Conservation (phyloP, 1,284 basidiomycete genomes). For the Coniferiporia weirii region DNA sequence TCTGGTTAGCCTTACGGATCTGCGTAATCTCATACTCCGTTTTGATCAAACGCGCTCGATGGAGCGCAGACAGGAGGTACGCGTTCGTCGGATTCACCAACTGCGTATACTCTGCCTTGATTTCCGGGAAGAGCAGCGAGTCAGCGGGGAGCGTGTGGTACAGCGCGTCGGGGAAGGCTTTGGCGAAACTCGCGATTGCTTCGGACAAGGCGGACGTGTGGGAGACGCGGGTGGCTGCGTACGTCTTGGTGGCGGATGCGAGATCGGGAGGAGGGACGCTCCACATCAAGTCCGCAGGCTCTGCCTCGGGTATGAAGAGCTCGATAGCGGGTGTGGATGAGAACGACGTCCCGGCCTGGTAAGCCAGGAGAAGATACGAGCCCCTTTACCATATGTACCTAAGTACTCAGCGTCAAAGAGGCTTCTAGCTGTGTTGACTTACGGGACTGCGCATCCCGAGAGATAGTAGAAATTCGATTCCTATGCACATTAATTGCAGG, state of each 20-base stretch:
- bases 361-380: slow-evolving; percentile 63
- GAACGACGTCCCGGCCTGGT: slow-evolving; percentile 46
- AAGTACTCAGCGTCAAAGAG: neutral
- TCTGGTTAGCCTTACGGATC: slow-evolving; percentile 75
- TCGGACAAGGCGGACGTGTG: slow-evolving; percentile 45
- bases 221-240: slow-evolving; percentile 52
- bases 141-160: slow-evolving; percentile 58
- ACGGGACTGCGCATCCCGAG: slow-evolving; percentile 71
- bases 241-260: slow-evolving; percentile 46
- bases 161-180: slow-evolving; percentile 53
- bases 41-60: slow-evolving; percentile 74
- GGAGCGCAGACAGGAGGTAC: slow-evolving; percentile 70
- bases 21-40: slow-evolving; percentile 65
- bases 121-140: slow-evolving; percentile 50
- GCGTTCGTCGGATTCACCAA: slow-evolving; percentile 43
- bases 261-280: slow-evolving; percentile 75
- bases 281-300: slow-evolving; percentile 78
- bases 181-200: slow-evolving; percentile 48
- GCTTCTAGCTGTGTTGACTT: slow-evolving; percentile 16
- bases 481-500: slow-evolving; percentile 27
- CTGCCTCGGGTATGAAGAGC: slow-evolving; percentile 72
- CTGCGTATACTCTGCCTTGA: slow-evolving; percentile 39
- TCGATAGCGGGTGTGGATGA: slow-evolving; percentile 44
- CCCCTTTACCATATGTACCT: slow-evolving; percentile 16
- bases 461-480: slow-evolving; percentile 90